Conservation (phyloP, 192 early-diverging fungal genomes). For the Spinellus fusiger region DNA sequence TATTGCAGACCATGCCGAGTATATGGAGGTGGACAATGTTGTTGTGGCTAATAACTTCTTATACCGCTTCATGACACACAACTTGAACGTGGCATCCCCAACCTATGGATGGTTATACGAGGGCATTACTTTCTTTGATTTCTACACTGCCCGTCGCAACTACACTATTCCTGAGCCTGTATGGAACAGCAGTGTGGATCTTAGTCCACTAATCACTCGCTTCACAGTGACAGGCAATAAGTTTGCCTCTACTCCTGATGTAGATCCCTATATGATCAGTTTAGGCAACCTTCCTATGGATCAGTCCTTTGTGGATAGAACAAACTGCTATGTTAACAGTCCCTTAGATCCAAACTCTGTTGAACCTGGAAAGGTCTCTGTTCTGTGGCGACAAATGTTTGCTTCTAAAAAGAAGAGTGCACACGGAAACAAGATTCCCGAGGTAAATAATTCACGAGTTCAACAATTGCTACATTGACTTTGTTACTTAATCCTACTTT, state of each 20-base stretch:
- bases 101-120: conserved; percentile 23
- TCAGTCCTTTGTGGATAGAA: conserved; percentile 1
- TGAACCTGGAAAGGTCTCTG: neutral
- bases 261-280: conserved; percentile 25
- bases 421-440: conserved; percentile 10
- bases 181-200: conserved; percentile 7
- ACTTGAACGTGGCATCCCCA: conserved; percentile 5
- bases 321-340: conserved; percentile 21
- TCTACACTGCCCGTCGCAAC: conserved; percentile 18
- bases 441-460: neutral
- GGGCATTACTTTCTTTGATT: conserved; percentile 24
- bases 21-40: conserved; percentile 15
- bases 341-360: conserved; percentile 1
- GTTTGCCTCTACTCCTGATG: conserved; percentile 7
- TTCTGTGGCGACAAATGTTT: conserved; percentile 17
- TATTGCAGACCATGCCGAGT: conserved; percentile 21
- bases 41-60: conserved; percentile 23
- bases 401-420: neutral
- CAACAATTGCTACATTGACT: neutral
- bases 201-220: conserved; percentile 7
- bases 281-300: conserved; percentile 15
- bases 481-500: neutral
- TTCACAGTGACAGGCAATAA: conserved; percentile 11
- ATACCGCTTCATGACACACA: conserved; percentile 8
- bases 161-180: conserved; percentile 18